These are phyloP conservation scores for Zygotorulaspora sp. DNA, from an alignment of 805 yeast species.

Conservation along the genomic window DNA sequence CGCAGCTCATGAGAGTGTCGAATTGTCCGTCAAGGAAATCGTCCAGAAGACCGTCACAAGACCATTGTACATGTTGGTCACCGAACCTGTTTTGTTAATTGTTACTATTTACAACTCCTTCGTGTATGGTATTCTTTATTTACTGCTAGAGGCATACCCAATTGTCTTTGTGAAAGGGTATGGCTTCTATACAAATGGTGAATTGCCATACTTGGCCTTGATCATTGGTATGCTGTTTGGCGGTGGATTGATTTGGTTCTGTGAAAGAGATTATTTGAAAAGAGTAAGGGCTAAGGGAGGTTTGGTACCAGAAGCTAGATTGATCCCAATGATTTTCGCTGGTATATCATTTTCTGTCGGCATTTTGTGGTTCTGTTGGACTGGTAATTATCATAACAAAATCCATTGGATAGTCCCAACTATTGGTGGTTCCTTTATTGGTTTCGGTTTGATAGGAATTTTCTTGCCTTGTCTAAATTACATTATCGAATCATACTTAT, in stretches of 20 bases:
- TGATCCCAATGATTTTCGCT: conserved; percentile 72
- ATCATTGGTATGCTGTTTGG: conserved; percentile 65
- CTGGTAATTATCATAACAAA: conserved; percentile 65
- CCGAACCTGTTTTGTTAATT: conserved; percentile 69
- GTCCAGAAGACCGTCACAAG: conserved; percentile 58
- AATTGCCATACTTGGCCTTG: conserved; percentile 76
- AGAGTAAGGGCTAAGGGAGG: conserved; percentile 51
- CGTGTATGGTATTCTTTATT: conserved; percentile 73
- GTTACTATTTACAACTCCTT: conserved; percentile 70
- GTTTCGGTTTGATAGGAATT: conserved; percentile 62
- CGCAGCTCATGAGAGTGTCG: conserved; percentile 67
- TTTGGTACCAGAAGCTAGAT: conserved; percentile 71
- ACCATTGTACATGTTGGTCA: conserved; percentile 61
- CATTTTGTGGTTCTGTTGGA: conserved; percentile 82
- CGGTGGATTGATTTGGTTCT: conserved; percentile 45
- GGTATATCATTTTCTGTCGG: conserved; percentile 71
- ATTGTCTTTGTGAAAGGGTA: conserved; percentile 62
- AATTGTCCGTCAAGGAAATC: conserved; percentile 54
- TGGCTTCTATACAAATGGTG: conserved; percentile 45
- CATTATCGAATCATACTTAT: conserved; percentile 63
- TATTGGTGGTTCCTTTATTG: conserved; percentile 57
- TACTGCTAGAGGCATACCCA: conserved; percentile 73
- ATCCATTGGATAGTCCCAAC: conserved; percentile 85
- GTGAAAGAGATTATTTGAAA: conserved; percentile 50
- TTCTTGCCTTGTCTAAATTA: conserved; percentile 69